Evolutionary conservation across 805 yeast species (phyloP).

Genomic region (Torulaspora maleeae): DNA sequence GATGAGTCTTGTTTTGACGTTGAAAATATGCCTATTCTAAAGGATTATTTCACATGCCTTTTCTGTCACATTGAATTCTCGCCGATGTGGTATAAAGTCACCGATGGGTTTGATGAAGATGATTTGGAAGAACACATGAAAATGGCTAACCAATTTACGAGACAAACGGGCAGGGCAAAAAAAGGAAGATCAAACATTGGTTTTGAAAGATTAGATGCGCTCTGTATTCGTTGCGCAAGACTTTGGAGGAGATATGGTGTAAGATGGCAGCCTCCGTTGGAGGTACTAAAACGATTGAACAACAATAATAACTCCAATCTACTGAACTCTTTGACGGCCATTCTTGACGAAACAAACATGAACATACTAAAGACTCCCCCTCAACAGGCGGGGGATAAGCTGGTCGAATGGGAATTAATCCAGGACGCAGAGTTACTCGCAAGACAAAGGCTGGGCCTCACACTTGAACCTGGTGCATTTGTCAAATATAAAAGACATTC

Average conservation of each 20-base stretch:
- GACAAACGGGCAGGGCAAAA: conserved; percentile 8
- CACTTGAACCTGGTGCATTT: conserved; percentile 16
- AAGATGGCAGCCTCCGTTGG: conserved; percentile 75
- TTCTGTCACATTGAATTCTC: conserved; percentile 52
- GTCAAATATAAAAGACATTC: conserved; percentile 22
- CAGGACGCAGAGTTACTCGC: conserved; percentile 56
- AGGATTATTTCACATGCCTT: conserved; percentile 55
- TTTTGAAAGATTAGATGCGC: conserved; percentile 45
- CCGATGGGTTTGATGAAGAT: conserved; percentile 34
- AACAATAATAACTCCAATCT: conserved; percentile 22
- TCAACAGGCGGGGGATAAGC: conserved; percentile 35
- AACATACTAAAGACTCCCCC: conserved; percentile 17
- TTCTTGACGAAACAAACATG: conserved; percentile 19
- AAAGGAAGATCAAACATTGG: conserved; percentile 1
- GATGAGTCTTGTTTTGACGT: conserved; percentile 60
- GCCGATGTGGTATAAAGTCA: conserved; percentile 36
- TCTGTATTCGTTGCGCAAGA: conserved; percentile 83
- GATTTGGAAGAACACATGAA: conserved; percentile 21
- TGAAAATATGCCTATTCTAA: conserved; percentile 41
- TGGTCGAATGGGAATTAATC: conserved; percentile 61
- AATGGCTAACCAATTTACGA: conserved; percentile 18
- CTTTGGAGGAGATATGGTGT: conserved; percentile 90
- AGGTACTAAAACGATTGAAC: conserved; percentile 47
- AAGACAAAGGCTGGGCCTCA: conserved; percentile 42
- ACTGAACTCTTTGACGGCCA: conserved; percentile 14